Conservation (phyloP, 2,329 filamentous ascomycete species). For the Ophiognomonia clavigignenti-juglandacearum region DNA sequence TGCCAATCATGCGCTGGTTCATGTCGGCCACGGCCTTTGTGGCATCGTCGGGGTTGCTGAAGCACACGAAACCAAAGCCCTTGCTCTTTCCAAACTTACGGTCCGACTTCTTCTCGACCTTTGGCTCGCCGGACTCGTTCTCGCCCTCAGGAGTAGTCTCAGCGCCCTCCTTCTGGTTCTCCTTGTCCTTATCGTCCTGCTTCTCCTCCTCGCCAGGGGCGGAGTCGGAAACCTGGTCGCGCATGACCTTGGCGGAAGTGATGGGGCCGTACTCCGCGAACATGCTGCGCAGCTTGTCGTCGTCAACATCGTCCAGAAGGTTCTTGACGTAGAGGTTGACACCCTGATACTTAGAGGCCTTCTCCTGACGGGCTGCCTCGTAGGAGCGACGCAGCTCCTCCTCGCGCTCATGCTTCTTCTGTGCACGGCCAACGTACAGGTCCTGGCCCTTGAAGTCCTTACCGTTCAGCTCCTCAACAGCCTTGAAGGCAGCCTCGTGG, state of each 20-base stretch:
- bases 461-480: slow-evolving; percentile 88
- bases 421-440: slow-evolving; percentile 94
- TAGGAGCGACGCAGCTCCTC: slow-evolving; percentile 99
- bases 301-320: slow-evolving; percentile 91
- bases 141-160: slow-evolving; percentile 42
- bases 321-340: slow-evolving; percentile 99
- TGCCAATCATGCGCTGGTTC: slow-evolving; percentile 98
- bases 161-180: slow-evolving; percentile 43
- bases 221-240: slow-evolving; percentile 56
- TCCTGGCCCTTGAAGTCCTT: slow-evolving; percentile 92
- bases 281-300: slow-evolving; percentile 93
- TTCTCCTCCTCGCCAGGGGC: slow-evolving; percentile 53
- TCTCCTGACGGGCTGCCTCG: slow-evolving; percentile 94
- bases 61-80: slow-evolving; percentile 99
- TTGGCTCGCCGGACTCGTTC: slow-evolving; percentile 52
- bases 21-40: slow-evolving; percentile 99
- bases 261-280: slow-evolving; percentile 91
- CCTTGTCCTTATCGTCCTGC: slow-evolving; percentile 44
- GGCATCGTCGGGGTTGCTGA: slow-evolving; percentile 97
- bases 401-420: slow-evolving; percentile 99
- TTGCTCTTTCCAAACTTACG: slow-evolving; percentile 94
- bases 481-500: slow-evolving; percentile 79
- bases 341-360: slow-evolving; percentile 98
- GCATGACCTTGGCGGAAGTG: slow-evolving; percentile 99
- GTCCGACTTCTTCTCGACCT: slow-evolving; percentile 54